Conservation (phyloP, 2,329 filamentous ascomycete species). For the Penicillium psychrosexuale region DNA sequence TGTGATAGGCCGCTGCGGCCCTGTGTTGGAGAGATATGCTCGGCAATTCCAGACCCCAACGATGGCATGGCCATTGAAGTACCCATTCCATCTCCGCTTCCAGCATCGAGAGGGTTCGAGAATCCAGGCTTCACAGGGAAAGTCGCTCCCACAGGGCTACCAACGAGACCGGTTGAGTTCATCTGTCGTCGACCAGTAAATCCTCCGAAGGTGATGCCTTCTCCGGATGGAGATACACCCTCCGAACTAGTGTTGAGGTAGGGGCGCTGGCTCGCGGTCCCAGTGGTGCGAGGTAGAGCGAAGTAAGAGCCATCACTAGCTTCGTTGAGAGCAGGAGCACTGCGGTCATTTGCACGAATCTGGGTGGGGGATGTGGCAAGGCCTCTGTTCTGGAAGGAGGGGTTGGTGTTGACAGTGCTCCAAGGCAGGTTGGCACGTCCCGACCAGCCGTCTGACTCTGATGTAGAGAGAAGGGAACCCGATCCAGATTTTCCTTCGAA, state of each 20-base stretch:
- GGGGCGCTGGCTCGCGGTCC: slow-evolving; percentile 30
- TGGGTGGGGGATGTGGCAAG: slow-evolving; percentile 59
- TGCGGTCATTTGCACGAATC: slow-evolving; percentile 50
- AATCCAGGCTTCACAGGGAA: slow-evolving; percentile 34
- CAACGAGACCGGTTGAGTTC: slow-evolving; percentile 31
- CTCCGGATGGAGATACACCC: slow-evolving; percentile 34
- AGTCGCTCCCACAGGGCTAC: slow-evolving; percentile 29
- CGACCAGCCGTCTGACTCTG: slow-evolving; percentile 65
- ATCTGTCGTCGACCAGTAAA: slow-evolving; percentile 32
- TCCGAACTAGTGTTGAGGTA: slow-evolving; percentile 36
- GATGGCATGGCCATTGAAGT: slow-evolving; percentile 29
- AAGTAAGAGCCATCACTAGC: slow-evolving; percentile 49
- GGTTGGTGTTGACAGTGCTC: slow-evolving; percentile 51
- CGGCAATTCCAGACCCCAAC: slow-evolving; percentile 30
- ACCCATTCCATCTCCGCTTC: slow-evolving; percentile 30
- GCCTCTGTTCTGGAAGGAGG: slow-evolving; percentile 35
- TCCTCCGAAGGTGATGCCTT: slow-evolving; percentile 31
- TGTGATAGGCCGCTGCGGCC: slow-evolving; percentile 32
- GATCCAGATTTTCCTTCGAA: slow-evolving; percentile 64
- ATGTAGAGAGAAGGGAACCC: slow-evolving; percentile 64
- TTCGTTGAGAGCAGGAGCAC: slow-evolving; percentile 40
- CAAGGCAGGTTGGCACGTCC: slow-evolving; percentile 55
- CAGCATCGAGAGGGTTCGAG: slow-evolving; percentile 27
- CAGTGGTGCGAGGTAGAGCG: slow-evolving; percentile 43
- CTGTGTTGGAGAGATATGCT: slow-evolving; percentile 28